Conservation (phyloP, 495 filamentous ascomycete genomes). For the Pyrenopolyporus hunteri region DNA sequence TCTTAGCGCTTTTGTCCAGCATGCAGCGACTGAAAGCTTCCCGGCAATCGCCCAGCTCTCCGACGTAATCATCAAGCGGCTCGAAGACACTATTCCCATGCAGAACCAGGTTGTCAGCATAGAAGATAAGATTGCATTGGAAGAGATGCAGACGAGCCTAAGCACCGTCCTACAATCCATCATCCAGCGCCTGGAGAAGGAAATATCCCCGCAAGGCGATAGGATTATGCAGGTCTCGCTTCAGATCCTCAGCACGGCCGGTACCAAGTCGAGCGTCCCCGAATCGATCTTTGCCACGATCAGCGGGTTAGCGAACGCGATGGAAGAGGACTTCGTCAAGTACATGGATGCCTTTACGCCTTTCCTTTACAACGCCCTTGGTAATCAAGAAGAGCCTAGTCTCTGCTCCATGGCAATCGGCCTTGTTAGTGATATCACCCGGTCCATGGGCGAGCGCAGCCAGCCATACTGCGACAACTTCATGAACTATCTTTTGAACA, state of each 20-base stretch:
- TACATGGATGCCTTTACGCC: conserved; percentile 96
- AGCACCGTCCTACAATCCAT: conserved; percentile 89
- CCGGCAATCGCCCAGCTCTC: conserved; percentile 79
- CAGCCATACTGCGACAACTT: conserved; percentile 95
- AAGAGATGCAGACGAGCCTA: conserved; percentile 97
- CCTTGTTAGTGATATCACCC: conserved; percentile 91
- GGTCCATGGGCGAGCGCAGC: conserved; percentile 84
- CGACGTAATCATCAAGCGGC: conserved; percentile 81
- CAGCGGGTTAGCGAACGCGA: conserved; percentile 80
- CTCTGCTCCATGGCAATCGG: conserved; percentile 98
- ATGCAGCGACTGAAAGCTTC: conserved; percentile 85
- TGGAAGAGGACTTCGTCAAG: conserved; percentile 90
- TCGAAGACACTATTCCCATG: conserved; percentile 90
- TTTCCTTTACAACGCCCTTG: conserved; percentile 89
- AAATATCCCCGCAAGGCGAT: conserved; percentile 89
- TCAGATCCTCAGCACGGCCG: conserved; percentile 75
- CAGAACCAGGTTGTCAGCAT: conserved; percentile 94
- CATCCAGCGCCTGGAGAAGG: conserved; percentile 87
- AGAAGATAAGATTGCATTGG: conserved; percentile 90
- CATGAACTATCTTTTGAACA: conserved; percentile 95
- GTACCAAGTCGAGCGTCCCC: conserved; percentile 89
- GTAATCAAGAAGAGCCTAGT: conserved; percentile 91
- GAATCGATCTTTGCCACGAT: conserved; percentile 91
- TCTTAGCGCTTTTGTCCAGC: conserved; percentile 88
- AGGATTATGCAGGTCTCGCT: conserved; percentile 90